A percentile compares a stretch with the other conserved stretches of the same genome.
Evolutionary conservation across 805 yeast genomes (phyloP).

Genomic region (Saccharomycopsis sp.): DNA sequence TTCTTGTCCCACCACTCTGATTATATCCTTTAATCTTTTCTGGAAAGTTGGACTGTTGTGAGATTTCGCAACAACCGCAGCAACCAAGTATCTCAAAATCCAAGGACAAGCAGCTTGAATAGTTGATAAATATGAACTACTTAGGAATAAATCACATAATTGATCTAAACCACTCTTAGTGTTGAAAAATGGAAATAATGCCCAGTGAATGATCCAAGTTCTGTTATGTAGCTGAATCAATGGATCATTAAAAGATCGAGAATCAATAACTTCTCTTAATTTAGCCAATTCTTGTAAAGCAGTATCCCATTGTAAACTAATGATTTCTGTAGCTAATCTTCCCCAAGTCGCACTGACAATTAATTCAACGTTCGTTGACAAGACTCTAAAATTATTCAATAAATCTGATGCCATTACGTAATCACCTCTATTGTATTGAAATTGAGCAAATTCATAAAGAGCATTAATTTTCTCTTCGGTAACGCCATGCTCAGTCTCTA

Average conservation of each 20-base stretch:
- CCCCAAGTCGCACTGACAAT: slow-evolving; percentile 62
- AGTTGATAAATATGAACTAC: slow-evolving; percentile 54
- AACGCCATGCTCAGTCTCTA: slow-evolving; percentile 39
- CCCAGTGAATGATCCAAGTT: slow-evolving; percentile 66
- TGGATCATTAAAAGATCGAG: slow-evolving; percentile 46
- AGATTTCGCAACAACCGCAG: slow-evolving; percentile 41
- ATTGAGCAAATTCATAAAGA: slow-evolving; percentile 52
- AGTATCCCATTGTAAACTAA: slow-evolving; percentile 44
- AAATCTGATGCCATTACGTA: slow-evolving; percentile 54
- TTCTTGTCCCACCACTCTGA: slow-evolving; percentile 53
- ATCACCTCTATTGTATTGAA: slow-evolving; percentile 58
- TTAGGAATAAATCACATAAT: slow-evolving; percentile 49
- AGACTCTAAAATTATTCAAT: slow-evolving; percentile 47
- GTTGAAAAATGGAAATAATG: slow-evolving; percentile 56
- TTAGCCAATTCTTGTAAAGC: slow-evolving; percentile 47
- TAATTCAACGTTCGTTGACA: slow-evolving; percentile 45
- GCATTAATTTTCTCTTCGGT: slow-evolving; percentile 42
- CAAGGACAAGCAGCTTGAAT: slow-evolving; percentile 70
- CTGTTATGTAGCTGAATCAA: slow-evolving; percentile 54
- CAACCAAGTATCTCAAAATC: slow-evolving; percentile 58
- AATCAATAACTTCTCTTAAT: slow-evolving; percentile 53
- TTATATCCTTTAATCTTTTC: slow-evolving; percentile 50
- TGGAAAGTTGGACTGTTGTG: slow-evolving; percentile 33
- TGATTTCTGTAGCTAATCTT: slow-evolving; percentile 53
- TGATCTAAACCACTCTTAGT: slow-evolving; percentile 41